phyloP scores from a whole-genome alignment of 306 rosid genomes.

The Lablab purpureus region DNA sequence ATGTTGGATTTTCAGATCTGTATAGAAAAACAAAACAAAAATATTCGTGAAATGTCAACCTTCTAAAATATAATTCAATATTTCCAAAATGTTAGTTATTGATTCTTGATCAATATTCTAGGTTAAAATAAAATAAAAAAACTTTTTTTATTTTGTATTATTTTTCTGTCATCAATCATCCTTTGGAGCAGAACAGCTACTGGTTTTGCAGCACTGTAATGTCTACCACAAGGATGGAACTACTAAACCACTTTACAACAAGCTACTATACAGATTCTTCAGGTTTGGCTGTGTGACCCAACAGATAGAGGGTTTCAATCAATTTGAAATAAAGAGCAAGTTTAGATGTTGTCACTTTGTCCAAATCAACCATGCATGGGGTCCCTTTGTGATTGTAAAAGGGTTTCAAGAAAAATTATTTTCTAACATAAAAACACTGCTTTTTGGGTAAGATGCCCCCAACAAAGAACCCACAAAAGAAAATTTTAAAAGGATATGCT shows the following conservation, averaged over 20 bases:
- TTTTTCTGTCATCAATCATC: constrained; percentile 38
- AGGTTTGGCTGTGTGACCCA: constrained; percentile 42
- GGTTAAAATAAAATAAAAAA: no score
- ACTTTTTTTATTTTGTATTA: background rate
- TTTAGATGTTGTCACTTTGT: constrained; percentile 43
- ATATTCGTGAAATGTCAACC: no score
- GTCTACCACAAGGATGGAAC: constrained; percentile 35
- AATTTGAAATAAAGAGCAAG: constrained; percentile 41
- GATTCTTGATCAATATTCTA: no score
- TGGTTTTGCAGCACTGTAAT: constrained; percentile 39
- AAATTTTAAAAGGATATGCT: background rate
- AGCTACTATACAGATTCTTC: constrained; percentile 32
- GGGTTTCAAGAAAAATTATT: constrained; percentile 18
- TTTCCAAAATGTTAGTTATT: no score
- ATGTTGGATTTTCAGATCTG: no score
- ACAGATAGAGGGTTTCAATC: constrained; percentile 34
- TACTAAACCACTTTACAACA: constrained; percentile 28
- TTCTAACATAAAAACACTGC: constrained; percentile 19
- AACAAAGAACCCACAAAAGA: constrained; percentile 14
- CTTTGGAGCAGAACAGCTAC: constrained; percentile 34
- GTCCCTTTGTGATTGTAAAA: constrained; percentile 42
- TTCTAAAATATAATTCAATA: no score
- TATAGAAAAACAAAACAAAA: no score
- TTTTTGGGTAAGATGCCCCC: constrained; percentile 41
- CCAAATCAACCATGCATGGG: constrained; percentile 35